A percentile compares a stretch with the other conserved stretches of the same genome.
phyloP scores from a whole-genome alignment of 306 rosid species.

The Coriaria nepalensis region DNA sequence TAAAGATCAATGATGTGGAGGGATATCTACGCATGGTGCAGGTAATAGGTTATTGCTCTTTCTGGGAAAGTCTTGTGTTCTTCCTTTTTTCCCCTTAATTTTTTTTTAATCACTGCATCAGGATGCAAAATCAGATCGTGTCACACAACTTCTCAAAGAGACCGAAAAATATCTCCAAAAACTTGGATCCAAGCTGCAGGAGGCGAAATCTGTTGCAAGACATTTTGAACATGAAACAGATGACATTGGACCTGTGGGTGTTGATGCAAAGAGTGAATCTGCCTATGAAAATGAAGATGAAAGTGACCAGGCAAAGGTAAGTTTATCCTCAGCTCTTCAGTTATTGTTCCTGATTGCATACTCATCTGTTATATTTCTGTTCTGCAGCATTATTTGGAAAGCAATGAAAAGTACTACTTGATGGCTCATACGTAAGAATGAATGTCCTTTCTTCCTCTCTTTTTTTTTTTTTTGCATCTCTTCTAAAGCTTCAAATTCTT shows the following conservation, averaged over 20 bases:
- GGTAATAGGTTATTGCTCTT: slow-evolving; percentile 25
- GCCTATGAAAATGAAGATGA: slow-evolving; percentile 80
- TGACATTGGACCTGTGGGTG: slow-evolving; percentile 36
- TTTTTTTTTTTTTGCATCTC: slow-evolving; percentile 7
- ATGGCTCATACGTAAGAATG: slow-evolving; percentile 90
- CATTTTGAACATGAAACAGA: slow-evolving; percentile 57
- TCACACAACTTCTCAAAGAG: slow-evolving; percentile 95
- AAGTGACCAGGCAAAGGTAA: slow-evolving; percentile 96
- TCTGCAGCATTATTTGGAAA: slow-evolving; percentile 93
- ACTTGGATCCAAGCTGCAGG: slow-evolving; percentile 85
- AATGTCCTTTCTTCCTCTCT: slow-evolving; percentile 9
- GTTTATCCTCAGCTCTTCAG: slow-evolving; percentile 19
- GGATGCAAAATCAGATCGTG: slow-evolving; percentile 99
- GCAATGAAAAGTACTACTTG: slow-evolving; percentile 96
- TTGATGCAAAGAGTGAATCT: slow-evolving; percentile 49
- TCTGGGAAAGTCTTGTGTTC: not conserved
- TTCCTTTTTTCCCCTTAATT: not conserved
- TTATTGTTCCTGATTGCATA: slow-evolving; percentile 4
- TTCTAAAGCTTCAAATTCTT: not conserved
- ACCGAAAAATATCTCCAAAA: slow-evolving; percentile 98
- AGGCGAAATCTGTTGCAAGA: slow-evolving; percentile 60
- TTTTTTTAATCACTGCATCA: slow-evolving; percentile 19
- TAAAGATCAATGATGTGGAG: slow-evolving; percentile 96
- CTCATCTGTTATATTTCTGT: slow-evolving; percentile 20
- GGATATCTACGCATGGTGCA: slow-evolving; percentile 99